Evolutionary conservation across 169 alveolate genomes (phyloP).

Genomic region (Plasmodium chabaudi): DNA sequence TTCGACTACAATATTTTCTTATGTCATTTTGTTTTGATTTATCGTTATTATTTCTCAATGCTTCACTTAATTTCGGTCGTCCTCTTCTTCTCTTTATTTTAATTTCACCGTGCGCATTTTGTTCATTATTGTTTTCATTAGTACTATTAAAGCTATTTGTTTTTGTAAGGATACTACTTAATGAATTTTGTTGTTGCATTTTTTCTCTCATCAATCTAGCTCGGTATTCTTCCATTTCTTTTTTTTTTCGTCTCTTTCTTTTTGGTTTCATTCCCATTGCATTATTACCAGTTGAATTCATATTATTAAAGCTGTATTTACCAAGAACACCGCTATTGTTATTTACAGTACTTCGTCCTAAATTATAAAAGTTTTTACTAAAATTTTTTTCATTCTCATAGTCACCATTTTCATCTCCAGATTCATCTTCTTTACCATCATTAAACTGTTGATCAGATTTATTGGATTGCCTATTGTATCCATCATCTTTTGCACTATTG

Average conservation of each 20-base stretch:
- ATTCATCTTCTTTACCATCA: conserved; percentile 43
- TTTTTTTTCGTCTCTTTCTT: conserved; percentile 74
- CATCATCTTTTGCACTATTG: conserved; percentile 14
- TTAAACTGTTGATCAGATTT: neutral
- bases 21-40: conserved; percentile 58
- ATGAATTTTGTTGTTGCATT: conserved; percentile 69
- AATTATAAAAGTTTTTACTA: conserved; percentile 11
- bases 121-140: conserved; percentile 28
- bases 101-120: conserved; percentile 48
- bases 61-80: conserved; percentile 66
- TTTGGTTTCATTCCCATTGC: conserved; percentile 58
- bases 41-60: conserved; percentile 32
- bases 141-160: conserved; percentile 52
- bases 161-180: conserved; percentile 42
- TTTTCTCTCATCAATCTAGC: conserved; percentile 69
- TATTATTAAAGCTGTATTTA: conserved; percentile 5
- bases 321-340: neutral
- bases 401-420: conserved; percentile 11
- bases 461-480: conserved; percentile 49
- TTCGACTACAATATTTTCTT: conserved; percentile 59
- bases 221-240: conserved; percentile 76
- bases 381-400: conserved; percentile 17
- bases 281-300: conserved; percentile 18
- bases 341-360: conserved; percentile 8
- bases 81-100: conserved; percentile 75